Evolutionary conservation across 2,329 filamentous ascomycete species (phyloP), one percentile per base, ranked within the genome.

Genomic region (Graphiopsis chlorocephala): DNA sequence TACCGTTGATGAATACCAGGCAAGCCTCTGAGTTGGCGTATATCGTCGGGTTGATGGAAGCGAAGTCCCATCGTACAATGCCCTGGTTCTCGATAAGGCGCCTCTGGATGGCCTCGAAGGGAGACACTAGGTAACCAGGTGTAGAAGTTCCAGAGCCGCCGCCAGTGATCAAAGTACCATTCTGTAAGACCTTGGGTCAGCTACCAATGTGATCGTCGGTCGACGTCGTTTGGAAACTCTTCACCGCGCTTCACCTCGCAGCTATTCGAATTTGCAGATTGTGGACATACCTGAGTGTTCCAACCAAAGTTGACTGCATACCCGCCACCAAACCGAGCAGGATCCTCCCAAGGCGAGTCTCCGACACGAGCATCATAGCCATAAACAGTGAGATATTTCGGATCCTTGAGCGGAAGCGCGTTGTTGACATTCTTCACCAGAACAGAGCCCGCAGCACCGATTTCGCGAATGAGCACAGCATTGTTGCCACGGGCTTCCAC

Each of bases 341-440:
- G 73, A 14, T 76, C 76, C n/a, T 75, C 74, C 76, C 76, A 78
- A 2, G 77, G 77, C 4, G 60, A 29, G 8, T 62, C 60, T 1
- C 31, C 33, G 5, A 55, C 12, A n/a, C 42, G 56, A 50, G 78
- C 77, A 63, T 79, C 77, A 35, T 78, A 78, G 4, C 78, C 77
- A 61, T 78, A 79, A 25, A 80, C 71, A 53, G 72, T 74, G 8
- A 79, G 65, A 63, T 75, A 78, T 4, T 72, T 72, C 6, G 78
- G 76, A 26, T 81, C 81, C 20, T 82, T 71, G 2, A 87, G 73
- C 0, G 85, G 85, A 4, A 88, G 66, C 1, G 81, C 79, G 2
- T 86, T 80, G 58, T 85, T 83, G 23, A 83, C 83, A 64, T 90
- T 86, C 76, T 93, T 94, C 35, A 88, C 75, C 29, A 88, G 71